These are phyloP conservation scores for Chlorella vulgaris DNA, from an alignment of 139 green algal species.

Conservation along the genomic window DNA sequence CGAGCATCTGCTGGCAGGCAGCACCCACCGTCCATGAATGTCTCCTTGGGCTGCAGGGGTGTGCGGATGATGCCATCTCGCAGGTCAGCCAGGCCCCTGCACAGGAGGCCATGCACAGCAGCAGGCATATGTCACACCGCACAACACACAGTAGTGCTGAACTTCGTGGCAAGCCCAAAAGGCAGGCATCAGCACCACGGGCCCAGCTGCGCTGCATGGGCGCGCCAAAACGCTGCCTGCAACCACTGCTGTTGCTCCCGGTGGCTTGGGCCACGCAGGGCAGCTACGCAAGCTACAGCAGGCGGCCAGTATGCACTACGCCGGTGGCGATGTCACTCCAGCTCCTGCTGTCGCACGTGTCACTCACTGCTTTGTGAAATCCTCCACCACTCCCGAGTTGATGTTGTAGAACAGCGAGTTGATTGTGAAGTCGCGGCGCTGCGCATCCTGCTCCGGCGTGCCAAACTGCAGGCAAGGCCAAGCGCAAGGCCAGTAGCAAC, in stretches of 20 bases:
- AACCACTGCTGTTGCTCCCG: no score
- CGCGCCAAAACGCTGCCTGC: no score
- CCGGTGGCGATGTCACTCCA: no score
- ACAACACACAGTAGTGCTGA: no score
- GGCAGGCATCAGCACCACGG: no score
- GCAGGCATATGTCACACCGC: constrained; percentile 51
- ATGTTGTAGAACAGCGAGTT: constrained; percentile 99
- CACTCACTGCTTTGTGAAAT: constrained; percentile 84
- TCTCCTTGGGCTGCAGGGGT: constrained; percentile 84
- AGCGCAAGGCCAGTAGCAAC: no score
- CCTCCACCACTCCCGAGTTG: constrained; percentile 81
- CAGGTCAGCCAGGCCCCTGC: constrained; percentile 83
- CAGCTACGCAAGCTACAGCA: no score
- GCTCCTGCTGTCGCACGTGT: no score
- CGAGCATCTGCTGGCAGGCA: neutral
- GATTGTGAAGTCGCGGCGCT: constrained; percentile 94
- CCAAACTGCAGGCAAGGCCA: constrained; percentile 84
- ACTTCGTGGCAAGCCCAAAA: no score
- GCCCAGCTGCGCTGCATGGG: no score
- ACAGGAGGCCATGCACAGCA: neutral
- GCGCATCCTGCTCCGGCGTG: constrained; percentile 79
- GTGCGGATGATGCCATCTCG: constrained; percentile 88
- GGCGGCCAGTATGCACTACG: no score
- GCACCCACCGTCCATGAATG: constrained; percentile 87
- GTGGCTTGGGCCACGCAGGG: no score